Conservation (phyloP, 2,329 filamentous ascomycete genomes). For the Botrytis deweyae region DNA sequence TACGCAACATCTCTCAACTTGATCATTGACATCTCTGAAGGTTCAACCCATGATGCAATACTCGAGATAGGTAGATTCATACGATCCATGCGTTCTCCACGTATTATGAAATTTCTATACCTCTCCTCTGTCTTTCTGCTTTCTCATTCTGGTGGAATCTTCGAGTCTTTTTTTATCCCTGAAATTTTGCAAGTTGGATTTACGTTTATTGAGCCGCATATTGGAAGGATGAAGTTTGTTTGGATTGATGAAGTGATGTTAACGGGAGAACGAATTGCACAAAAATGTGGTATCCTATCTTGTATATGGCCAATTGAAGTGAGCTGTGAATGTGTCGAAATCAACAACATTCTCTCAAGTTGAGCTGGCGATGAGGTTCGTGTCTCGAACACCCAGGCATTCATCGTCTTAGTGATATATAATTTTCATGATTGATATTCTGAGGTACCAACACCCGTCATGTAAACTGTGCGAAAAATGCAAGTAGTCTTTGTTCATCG, state of each 20-base stretch:
- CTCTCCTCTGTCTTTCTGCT: too few relatives aligned
- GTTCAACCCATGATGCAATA: too few relatives aligned
- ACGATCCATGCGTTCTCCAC: too few relatives aligned
- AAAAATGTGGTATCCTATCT: background rate
- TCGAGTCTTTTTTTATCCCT: background rate
- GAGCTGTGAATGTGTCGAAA: background rate
- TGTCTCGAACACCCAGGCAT: background rate
- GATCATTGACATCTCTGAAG: too few relatives aligned
- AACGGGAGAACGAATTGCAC: background rate
- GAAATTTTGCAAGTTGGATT: background rate
- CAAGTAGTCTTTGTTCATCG: background rate
- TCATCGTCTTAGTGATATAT: background rate
- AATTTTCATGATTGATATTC: background rate
- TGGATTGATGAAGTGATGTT: background rate
- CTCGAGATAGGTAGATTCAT: too few relatives aligned
- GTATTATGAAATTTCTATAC: too few relatives aligned
- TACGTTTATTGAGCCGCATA: background rate
- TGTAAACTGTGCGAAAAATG: background rate
- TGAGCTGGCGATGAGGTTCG: background rate
- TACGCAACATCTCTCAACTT: too few relatives aligned
- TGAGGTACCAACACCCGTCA: background rate
- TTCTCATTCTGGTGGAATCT: background rate
- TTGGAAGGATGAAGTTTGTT: background rate
- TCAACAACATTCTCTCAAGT: background rate
- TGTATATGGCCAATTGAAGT: background rate